These are phyloP conservation scores for Kwoniella sp. DNA, from an alignment of 768 basidiomycete genomes.

Conservation along the genomic window DNA sequence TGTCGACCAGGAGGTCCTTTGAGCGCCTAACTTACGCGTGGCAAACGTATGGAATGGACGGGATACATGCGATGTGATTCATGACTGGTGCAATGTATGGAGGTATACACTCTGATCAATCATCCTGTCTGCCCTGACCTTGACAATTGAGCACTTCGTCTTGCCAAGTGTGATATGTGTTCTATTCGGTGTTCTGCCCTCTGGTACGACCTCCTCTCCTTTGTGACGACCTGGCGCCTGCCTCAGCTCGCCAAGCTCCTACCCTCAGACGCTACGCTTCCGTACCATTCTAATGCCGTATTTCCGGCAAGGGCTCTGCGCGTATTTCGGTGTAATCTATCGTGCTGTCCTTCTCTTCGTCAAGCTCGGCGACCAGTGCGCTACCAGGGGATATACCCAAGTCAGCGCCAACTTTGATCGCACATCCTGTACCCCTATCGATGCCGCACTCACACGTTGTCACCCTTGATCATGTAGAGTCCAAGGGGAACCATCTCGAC, in stretches of 20 bases:
- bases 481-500: conserved; percentile 93
- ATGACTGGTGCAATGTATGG: no score
- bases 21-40: no score
- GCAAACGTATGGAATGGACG: no score
- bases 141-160: conserved; percentile 41
- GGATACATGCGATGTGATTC: no score
- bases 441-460: conserved; percentile 87
- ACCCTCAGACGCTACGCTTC: no score
- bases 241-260: no score
- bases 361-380: conserved; percentile 53
- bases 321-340: conserved; percentile 74
- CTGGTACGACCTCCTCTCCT: background rate
- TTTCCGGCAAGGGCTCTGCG: conserved; percentile 69
- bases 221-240: no score
- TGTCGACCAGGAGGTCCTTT: no score
- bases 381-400: no score
- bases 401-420: no score
- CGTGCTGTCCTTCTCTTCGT: conserved; percentile 70
- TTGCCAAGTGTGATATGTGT: conserved; percentile 22
- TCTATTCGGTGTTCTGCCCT: background rate
- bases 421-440: no score
- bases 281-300: conserved; percentile 37
- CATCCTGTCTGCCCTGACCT: background rate
- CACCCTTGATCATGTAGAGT: conserved; percentile 94
- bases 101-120: no score